These are phyloP conservation scores for Ogataea thermomethanolica DNA, from an alignment of 805 yeast genomes.

Conservation along the genomic window DNA sequence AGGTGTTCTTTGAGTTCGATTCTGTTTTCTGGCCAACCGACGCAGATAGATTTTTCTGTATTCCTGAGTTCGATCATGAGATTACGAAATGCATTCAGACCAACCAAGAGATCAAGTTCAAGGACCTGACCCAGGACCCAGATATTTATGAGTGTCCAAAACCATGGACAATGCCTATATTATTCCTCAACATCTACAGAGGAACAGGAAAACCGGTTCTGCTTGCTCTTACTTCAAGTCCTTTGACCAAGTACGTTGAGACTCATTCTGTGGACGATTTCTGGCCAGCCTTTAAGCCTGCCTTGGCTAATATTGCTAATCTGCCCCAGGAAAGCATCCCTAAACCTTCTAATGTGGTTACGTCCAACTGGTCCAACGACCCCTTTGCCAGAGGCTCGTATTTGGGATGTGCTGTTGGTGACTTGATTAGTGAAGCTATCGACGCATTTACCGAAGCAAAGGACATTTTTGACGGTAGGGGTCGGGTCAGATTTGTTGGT, in stretches of 20 bases:
- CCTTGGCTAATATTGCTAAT: conserved; percentile 33
- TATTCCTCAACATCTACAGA: conserved; percentile 30
- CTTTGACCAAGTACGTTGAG: conserved; percentile 48
- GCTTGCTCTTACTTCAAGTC: conserved; percentile 46
- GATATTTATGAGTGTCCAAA: conserved; percentile 16
- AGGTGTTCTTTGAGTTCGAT: conserved; percentile 46
- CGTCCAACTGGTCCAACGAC: conserved; percentile 49
- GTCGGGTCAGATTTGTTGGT: conserved; percentile 52
- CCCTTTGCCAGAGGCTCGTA: conserved; percentile 50
- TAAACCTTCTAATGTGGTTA: conserved; percentile 23
- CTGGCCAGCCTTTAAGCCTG: conserved; percentile 45
- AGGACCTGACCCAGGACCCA: conserved; percentile 10
- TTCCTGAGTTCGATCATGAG: conserved; percentile 29
- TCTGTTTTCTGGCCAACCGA: conserved; percentile 43
- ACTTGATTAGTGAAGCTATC: conserved; percentile 29
- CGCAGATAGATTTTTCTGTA: conserved; percentile 31
- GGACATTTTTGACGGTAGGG: conserved; percentile 38
- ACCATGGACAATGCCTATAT: conserved; percentile 28
- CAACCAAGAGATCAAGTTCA: background rate
- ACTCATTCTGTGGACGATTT: conserved; percentile 35
- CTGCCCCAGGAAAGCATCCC: conserved; percentile 22
- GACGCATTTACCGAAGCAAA: conserved; percentile 37
- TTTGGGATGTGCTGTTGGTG: conserved; percentile 31
- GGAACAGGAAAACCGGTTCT: conserved; percentile 36
- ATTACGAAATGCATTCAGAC: conserved; percentile 16